A percentile compares a stretch with the other conserved stretches of the same genome.
phyloP scores from a whole-genome alignment of 73 alveolate species.

The Durusdinium trenchii region DNA sequence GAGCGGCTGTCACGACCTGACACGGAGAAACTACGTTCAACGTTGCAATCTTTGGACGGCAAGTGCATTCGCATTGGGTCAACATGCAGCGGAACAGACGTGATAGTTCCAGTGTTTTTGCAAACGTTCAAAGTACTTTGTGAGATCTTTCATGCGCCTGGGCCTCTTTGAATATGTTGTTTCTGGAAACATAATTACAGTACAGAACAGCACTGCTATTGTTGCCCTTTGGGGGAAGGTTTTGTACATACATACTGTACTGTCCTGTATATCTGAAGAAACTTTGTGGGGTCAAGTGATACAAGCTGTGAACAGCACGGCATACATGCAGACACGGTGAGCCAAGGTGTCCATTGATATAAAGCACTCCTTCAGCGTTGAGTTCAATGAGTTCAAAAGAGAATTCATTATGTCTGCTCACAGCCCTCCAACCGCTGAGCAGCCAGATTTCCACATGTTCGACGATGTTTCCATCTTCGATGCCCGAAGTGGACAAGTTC shows the following conservation, averaged over 20 bases:
- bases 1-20: background rate
- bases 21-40: background rate
- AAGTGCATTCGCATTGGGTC: background rate
- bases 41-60: background rate
- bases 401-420: background rate
- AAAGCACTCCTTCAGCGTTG: background rate
- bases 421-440: background rate
- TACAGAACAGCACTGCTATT: constrained; percentile 10
- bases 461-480: constrained; percentile 1
- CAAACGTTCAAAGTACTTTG: background rate
- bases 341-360: background rate
- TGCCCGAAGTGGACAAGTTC: background rate
- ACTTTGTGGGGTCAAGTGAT: too few species aligned
- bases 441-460: background rate
- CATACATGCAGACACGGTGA: too few species aligned
- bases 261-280: too few species aligned
- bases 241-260: too few species aligned
- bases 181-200: too few species aligned
- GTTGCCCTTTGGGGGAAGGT: too few species aligned
- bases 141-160: background rate
- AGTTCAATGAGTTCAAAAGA: background rate
- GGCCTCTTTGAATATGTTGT: too few species aligned
- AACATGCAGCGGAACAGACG: background rate
- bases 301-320: too few species aligned
- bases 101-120: background rate